These are phyloP conservation scores for Xanthoceras sorbifolium DNA, from an alignment of 345 rosid species.

Conservation along the genomic window DNA sequence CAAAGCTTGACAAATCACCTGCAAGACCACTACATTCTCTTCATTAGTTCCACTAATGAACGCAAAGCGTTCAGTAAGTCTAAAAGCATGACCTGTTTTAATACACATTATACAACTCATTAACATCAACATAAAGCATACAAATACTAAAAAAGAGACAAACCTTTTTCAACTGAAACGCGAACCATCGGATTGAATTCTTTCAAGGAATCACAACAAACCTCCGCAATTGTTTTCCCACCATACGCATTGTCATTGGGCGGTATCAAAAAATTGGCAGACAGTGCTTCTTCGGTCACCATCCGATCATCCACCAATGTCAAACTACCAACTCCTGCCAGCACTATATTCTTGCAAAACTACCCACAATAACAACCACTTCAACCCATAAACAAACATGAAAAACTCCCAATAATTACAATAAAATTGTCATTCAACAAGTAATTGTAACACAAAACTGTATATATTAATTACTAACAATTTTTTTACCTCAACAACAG, in stretches of 20 bases:
- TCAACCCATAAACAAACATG: background rate
- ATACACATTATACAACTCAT: background rate
- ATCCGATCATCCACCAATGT: constrained; percentile 77
- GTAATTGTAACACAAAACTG: background rate
- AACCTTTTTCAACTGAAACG: constrained; percentile 82
- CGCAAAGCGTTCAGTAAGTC: background rate
- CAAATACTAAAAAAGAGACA: background rate
- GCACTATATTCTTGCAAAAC: constrained; percentile 97
- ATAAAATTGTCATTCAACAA: background rate
- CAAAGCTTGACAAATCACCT: constrained; percentile 73
- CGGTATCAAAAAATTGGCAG: constrained; percentile 77
- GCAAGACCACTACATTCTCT: constrained; percentile 18
- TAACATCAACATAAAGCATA: background rate
- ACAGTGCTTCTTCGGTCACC: constrained; percentile 57
- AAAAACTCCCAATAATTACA: background rate
- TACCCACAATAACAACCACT: constrained; percentile 28
- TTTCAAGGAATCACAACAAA: constrained; percentile 77
- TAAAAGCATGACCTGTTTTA: background rate
- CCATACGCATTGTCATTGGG: constrained; percentile 51
- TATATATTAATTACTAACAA: background rate
- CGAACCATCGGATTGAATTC: constrained; percentile 95
- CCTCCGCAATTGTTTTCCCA: constrained; percentile 79
- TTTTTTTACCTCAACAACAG: constrained; percentile 81
- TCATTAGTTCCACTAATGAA: background rate
- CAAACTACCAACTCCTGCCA: constrained; percentile 92